These are phyloP conservation scores for Candida vaughaniae DNA, from an alignment of 805 yeast genomes.

Conservation along the genomic window DNA sequence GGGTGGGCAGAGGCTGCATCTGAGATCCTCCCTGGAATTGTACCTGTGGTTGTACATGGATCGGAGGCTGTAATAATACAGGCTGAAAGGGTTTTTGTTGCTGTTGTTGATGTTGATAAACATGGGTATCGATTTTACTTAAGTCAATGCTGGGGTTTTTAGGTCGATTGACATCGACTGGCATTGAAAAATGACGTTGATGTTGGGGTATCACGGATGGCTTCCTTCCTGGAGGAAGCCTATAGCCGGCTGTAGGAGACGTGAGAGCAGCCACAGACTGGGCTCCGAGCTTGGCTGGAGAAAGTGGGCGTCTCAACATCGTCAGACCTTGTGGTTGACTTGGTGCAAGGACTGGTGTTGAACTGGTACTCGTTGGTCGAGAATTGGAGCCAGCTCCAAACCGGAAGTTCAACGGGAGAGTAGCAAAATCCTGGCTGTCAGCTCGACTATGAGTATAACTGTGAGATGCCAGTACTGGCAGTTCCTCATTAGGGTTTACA, in stretches of 20 bases:
- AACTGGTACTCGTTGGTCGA: neutral
- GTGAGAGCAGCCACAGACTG: slow-evolving; percentile 40
- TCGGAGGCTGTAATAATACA: slow-evolving; percentile 1
- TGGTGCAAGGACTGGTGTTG: slow-evolving; percentile 11
- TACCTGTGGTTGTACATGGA: slow-evolving; percentile 3
- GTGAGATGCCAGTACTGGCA: slow-evolving; percentile 1
- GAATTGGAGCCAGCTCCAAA: slow-evolving; percentile 31
- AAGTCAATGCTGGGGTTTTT: slow-evolving; percentile 9
- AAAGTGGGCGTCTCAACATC: slow-evolving; percentile 5
- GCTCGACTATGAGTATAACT: slow-evolving; percentile 5
- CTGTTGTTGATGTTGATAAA: slow-evolving; percentile 2
- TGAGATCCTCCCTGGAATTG: neutral
- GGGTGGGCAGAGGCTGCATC: slow-evolving; percentile 6
- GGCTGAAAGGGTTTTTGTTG: slow-evolving; percentile 1
- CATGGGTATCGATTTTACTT: slow-evolving; percentile 19
- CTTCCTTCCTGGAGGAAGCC: slow-evolving; percentile 15
- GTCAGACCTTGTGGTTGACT: neutral
- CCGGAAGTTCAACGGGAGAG: slow-evolving; percentile 33
- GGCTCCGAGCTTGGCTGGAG: slow-evolving; percentile 9
- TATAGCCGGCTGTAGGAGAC: slow-evolving; percentile 25
- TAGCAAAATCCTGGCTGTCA: slow-evolving; percentile 6
- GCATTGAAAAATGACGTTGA: slow-evolving; percentile 46
- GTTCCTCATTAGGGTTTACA: slow-evolving; percentile 16
- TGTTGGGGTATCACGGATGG: slow-evolving; percentile 21
- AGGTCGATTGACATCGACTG: slow-evolving; percentile 15